Base-by-base conservation (phyloP, 139 green algal species). In the Yamagishiella unicocca region DNA sequence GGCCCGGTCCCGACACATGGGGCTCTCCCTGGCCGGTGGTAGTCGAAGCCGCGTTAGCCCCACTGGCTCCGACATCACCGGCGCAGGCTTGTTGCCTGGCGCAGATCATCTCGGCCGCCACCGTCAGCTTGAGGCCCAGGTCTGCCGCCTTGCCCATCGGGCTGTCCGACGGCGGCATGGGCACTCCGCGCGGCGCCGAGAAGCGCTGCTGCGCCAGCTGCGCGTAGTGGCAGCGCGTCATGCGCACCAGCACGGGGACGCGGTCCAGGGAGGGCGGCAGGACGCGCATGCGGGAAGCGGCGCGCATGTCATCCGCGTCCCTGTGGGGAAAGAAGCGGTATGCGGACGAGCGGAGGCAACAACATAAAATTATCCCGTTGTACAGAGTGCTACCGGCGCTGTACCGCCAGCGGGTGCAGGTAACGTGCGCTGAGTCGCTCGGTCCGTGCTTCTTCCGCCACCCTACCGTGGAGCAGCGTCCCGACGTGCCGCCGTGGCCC, bases 141-240 rank as follows among this genome's bases (percentile, higher is more conserved):
- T 93, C 83, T 0, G 89, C 89, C 1, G 94, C 90, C 58, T 85
- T 88, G 1, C 33, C 67, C 46, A 90, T 35, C 46, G 80, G 64
- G 68, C 71, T 29, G 35, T 68, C 73, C 2, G 89, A 67, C 27
- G 90, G 88, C 29, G 93, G 91, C 84, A 95, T 62, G 53, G 85
- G 67, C 64, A 80, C 92, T 14, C 87, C 78, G 0, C 83, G 66
- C 0, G 94, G 93, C 8, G 93, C 72, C 2, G 80, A 82, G 76
- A 93, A 97, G 33, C 90, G 89, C 84, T 95, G 93, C 86, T 94
- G 87, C 68, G 80, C 84, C 82, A 98, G 89, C 90, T 98, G 95
- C 31, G 77, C 89, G 31, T 88, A 89, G 46, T 89, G 85, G 85
- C 84, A 90, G 62, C 89, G 80, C 35, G 46, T 87, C 55, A 88